Evolutionary conservation across 768 basidiomycete species (phyloP), one percentile per base, ranked within the genome.

Genomic region (Boletus rubroflammeus): DNA sequence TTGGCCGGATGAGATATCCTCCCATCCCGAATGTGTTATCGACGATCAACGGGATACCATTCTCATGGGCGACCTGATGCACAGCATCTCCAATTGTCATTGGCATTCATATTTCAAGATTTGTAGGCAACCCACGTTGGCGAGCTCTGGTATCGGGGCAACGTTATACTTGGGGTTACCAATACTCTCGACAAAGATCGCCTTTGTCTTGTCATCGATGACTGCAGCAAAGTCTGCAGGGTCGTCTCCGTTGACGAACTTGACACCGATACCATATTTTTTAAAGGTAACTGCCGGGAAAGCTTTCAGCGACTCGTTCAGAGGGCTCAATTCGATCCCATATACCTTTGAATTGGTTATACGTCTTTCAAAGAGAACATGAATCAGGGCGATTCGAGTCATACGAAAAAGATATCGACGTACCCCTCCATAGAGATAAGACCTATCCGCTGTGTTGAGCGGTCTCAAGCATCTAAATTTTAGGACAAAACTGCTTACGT

Each of bases 21-120:
- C 85, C 86, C 72, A 85, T 83, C 41, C 85, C 88, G 56, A 88
- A 88, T 6, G 86, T 90, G 62, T 89, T 90, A 62, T 90, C 88
- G 0, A 92, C 89, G 44, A 92, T 83, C 41, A 93, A 73, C 1
- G 91, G 91, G 23, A 92, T 85, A 0, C 79, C 78, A 61, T 84
- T 75, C 31, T 79, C 77, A 62, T 90, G 89, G 1, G 91, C 91
- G 38, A 89, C 70, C 83, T 86, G 29, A 15, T 50, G 15, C 28
- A 41, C 14, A 26, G 5, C 23, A 11, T 15, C 14, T 15, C 25
- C 17, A 0, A 48, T 28, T 13, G 8, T 52, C 39, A 29, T 19
- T 2, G 14, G 7, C 3, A 17, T 25, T 14, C 39, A 5, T n/a
- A 13, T 8, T 14, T 11, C 13, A 4, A 36, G 5, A 11, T 6